Base-by-base conservation (phyloP, 768 basidiomycete species). In the Holtermannia corniformis region DNA sequence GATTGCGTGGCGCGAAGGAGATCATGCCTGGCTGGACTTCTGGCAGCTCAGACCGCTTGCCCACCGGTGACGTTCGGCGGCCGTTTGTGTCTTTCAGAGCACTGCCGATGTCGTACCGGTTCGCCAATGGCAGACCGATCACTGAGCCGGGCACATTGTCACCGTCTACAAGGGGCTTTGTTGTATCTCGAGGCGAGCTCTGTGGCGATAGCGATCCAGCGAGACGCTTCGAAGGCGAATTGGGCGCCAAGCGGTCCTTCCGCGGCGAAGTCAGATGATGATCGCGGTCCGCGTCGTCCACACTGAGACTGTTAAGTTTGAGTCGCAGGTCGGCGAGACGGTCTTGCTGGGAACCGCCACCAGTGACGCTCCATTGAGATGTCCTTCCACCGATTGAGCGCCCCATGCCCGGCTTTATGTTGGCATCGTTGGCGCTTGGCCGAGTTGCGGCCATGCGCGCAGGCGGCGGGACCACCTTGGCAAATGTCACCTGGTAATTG, bases 401-500 rank as follows among this genome's bases (percentile, higher is more conserved):
- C 22, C 70, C 70, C 65, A 65, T 66, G 37, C 68, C 68, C 5
- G 59, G 56, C 32, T 62, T 55, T 13, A 67, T 64, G 2, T 61
- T 49, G 41, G 49, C 53, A 25, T 21, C 41, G 14, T 43, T 45
- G 5, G 41, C 28, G 32, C 49, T 48, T 3, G 55, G 50, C 26
- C 55, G 37, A 21, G 47, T 25, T 25, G 55, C 26, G 11, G 45
- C 41, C 20, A 49, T 26, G n/a, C 42, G 41, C 20, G 51, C 24
- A 2, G 43, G 40, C 5, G 49, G 40, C 16, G 58, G 56, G 4
- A 47, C 41, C 11, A 62, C 59, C 60, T 72, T 73, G 42, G 68
- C 68, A 65, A 96, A 92, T 51, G 77, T 80, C 50, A 86, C 80
- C 44, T 80, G 75, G 71, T 93, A 96, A 67, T 97, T 87, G 50